Conservation (phyloP, 805 yeast genomes). For the Yamadazyma scolyti region DNA sequence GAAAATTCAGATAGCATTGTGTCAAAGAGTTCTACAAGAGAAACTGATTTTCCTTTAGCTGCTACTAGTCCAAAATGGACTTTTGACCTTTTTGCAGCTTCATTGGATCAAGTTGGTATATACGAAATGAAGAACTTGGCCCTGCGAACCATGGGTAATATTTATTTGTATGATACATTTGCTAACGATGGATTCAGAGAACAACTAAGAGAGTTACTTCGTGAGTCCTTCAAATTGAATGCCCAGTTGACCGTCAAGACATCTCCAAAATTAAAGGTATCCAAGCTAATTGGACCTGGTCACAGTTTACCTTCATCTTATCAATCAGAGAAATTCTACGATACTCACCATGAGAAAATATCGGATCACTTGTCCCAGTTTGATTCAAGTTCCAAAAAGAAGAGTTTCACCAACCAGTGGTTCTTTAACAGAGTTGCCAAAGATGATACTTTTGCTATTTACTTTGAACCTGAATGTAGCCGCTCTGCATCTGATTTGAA, state of each 20-base stretch:
- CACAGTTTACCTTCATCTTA: slow-evolving; percentile 33
- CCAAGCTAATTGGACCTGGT: slow-evolving; percentile 28
- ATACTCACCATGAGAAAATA: slow-evolving; percentile 24
- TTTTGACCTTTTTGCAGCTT: slow-evolving; percentile 31
- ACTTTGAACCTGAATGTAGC: slow-evolving; percentile 30
- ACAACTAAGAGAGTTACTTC: slow-evolving; percentile 1
- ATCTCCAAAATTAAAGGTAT: slow-evolving; percentile 29
- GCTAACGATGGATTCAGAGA: slow-evolving; percentile 12
- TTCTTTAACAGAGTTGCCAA: slow-evolving; percentile 18
- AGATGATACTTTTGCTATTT: slow-evolving; percentile 23
- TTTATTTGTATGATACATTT: slow-evolving; percentile 29
- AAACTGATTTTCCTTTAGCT: slow-evolving; percentile 18
- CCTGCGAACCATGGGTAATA: slow-evolving; percentile 28
- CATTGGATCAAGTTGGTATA: slow-evolving; percentile 40
- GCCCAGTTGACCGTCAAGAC: slow-evolving; percentile 22
- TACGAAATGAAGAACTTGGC: slow-evolving; percentile 39
- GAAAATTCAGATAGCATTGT: slow-evolving; percentile 14
- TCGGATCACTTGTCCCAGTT: slow-evolving; percentile 29
- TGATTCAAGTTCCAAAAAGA: slow-evolving; percentile 28
- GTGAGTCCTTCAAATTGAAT: slow-evolving; percentile 1
- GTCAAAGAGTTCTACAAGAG: slow-evolving; percentile 14
- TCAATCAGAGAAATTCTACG: slow-evolving; percentile 15
- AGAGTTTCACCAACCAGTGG: slow-evolving; percentile 39
- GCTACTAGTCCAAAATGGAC: slow-evolving; percentile 21
- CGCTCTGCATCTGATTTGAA: slow-evolving; percentile 16